Evolutionary conservation across 2,329 filamentous ascomycete genomes (phyloP), one percentile per base, ranked within the genome.

Genomic region (Tricladium varicosporioides): DNA sequence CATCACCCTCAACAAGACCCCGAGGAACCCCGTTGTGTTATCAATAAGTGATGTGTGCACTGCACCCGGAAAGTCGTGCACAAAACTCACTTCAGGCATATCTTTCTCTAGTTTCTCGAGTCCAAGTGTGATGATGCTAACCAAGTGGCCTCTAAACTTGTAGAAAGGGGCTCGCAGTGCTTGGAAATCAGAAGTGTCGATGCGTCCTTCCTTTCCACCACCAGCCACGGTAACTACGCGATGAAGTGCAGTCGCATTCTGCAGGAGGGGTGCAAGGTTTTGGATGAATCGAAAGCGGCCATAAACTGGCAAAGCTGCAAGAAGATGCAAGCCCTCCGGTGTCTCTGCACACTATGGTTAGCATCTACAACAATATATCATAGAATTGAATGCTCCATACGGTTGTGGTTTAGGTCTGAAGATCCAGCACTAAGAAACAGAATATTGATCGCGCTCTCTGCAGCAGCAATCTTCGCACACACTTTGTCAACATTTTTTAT

Each of bases 201-300:
- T 69, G 2, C 71, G 57, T 2, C 79, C 79, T 71, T 85, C 82
- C n/a, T 74, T 74, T 13, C 76, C 75, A 5, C 72, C 81, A 0
- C 74, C 77, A 2, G 79, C 67, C 11, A 84, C 76, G n/a, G 70
- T 77, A 33, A 85, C 75, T 10, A 84, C 80, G 9, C 82, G 78
- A 0, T 77, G 75, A 7, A 83, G 70, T 2, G 66, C 59, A 0
- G 70, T 57, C 0, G 81, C 77, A n/a, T 65, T 65, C 18, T 73
- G 71, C 1, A 87, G 71, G 0, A 79, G 73, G 0, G 84, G 83
- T 10, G 86, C 76, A 0, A 87, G 75, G 51, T 84, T 82, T 51
- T 75, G 52, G 14, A 79, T 73, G 64, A 85, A 80, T 36, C 80
- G 80, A 53, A 79, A 74, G 18, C 83, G 82, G 2, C 78, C 74